Conservation (phyloP, 805 yeast species). For the Dipodascus geniculatus region DNA sequence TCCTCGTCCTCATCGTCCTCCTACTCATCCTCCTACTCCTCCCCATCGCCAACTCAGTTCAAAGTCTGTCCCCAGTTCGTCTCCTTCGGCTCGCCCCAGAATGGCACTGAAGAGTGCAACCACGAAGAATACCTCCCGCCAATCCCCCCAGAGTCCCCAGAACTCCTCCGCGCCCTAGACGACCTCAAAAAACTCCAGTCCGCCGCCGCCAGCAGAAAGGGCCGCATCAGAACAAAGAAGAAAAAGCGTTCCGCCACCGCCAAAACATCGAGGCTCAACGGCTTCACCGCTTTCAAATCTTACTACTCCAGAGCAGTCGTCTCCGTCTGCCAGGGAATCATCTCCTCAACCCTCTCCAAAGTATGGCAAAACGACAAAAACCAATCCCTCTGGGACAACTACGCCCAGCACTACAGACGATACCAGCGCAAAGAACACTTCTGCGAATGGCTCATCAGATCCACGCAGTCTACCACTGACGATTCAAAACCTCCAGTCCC, state of each 20-base stretch:
- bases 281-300: conserved; percentile 1
- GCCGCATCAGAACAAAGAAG: neutral
- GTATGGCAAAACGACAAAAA: neutral
- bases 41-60: neutral
- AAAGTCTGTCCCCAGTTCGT: neutral
- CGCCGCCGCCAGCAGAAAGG: neutral
- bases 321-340: neutral
- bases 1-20: neutral
- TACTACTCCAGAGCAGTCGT: neutral
- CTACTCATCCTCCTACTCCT: neutral
- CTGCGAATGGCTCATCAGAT: neutral
- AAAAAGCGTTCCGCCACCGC: neutral
- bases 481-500: no score
- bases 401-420: neutral
- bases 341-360: neutral
- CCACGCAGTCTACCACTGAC: neutral
- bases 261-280: neutral
- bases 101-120: neutral
- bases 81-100: neutral
- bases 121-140: neutral
- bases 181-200: neutral
- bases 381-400: neutral
- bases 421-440: neutral
- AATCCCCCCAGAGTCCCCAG: neutral
- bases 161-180: neutral